These are phyloP conservation scores for Kodamaea arcana DNA, from an alignment of 1,139 yeast species.

Conservation along the genomic window DNA sequence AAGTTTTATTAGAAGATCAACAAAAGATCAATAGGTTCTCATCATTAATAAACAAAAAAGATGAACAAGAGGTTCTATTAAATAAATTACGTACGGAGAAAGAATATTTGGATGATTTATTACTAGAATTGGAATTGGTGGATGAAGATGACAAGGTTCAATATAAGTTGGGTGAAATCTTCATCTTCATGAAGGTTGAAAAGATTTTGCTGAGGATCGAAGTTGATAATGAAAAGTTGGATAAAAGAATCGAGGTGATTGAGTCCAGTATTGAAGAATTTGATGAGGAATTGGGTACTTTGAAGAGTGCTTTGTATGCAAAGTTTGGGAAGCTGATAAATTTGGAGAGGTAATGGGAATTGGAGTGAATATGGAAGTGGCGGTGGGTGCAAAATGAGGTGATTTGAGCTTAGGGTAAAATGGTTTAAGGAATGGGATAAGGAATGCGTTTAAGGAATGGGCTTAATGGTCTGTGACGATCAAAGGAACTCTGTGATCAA, in stretches of 20 bases:
- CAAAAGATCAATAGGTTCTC: slow-evolving; percentile 85
- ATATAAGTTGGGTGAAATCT: slow-evolving; percentile 73
- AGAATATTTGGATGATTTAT: slow-evolving; percentile 84
- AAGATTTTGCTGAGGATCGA: slow-evolving; percentile 69
- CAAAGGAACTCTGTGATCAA: too few relatives aligned
- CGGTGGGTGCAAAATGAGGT: too few relatives aligned
- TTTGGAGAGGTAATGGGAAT: slow-evolving; percentile 50
- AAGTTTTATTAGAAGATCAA: slow-evolving; percentile 88
- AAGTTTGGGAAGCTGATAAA: slow-evolving; percentile 90
- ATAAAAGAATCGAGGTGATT: slow-evolving; percentile 41
- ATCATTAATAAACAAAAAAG: slow-evolving; percentile 68
- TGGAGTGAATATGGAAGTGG: background rate
- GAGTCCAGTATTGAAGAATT: slow-evolving; percentile 48
- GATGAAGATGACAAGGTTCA: slow-evolving; percentile 74
- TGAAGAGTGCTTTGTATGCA: slow-evolving; percentile 75
- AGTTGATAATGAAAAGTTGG: slow-evolving; percentile 50
- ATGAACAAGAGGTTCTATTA: slow-evolving; percentile 50
- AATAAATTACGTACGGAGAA: slow-evolving; percentile 59
- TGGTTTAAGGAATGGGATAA: too few relatives aligned
- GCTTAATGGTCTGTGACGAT: too few relatives aligned
- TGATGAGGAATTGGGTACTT: slow-evolving; percentile 50
- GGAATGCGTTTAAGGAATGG: too few relatives aligned
- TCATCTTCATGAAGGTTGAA: slow-evolving; percentile 60
- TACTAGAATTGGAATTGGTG: slow-evolving; percentile 77
- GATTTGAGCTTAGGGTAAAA: too few relatives aligned